Evolutionary conservation across 1,284 basidiomycete genomes (phyloP), one percentile per base, ranked within the genome.

Genomic region (Trichosporon sp.): DNA sequence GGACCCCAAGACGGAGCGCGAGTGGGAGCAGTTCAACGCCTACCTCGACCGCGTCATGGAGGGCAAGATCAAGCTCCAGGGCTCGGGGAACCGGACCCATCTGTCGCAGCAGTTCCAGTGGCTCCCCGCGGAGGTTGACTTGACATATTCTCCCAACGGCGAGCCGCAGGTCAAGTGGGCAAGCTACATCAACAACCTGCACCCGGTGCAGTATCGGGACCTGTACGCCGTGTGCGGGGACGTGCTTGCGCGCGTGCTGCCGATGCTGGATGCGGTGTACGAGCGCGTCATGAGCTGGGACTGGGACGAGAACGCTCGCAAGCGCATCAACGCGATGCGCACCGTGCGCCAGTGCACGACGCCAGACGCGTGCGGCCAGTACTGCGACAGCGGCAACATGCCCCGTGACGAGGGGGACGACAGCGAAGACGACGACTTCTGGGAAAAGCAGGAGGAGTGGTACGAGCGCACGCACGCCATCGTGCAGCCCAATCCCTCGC

Each of bases 131-230:
- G 70, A 71, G 10, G 67, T 68, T 3, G 21, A 40, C 16, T 1
- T 69, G 1, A 11, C 4, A 4, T 26, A 32, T 37, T 11, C 51
- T 32, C 51, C 37, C 38, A 46, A 3, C 26, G 14, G 21, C 32
- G 21, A 51, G 8, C 8, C 51, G 4, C 21, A 21, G 7, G 14
- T 63, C 2, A 19, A 14, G 12, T 35, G 56, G 12, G 16, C 51
- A 21, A 71, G 70, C 70, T 71, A 71, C 67, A 71, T 71, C 70
- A 71, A 71, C 65, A 71, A 71, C 56, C 43, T 66, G 32, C 70
- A 71, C 65, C 70, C 70, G 1, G 64, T 63, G 0, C 0, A 65
- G n/a, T 37, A 71, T 61, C n/a, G 6, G 16, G 70, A 21, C 40
- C 67, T 69, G 48, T 68, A 68, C 67, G 19, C 4, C 8, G 46